Percentiles rank a stretch among this genome's conserved stretches.
Evolutionary conservation across 345 rosid species (phyloP).

Genomic region (Lumnitzera littorea): DNA sequence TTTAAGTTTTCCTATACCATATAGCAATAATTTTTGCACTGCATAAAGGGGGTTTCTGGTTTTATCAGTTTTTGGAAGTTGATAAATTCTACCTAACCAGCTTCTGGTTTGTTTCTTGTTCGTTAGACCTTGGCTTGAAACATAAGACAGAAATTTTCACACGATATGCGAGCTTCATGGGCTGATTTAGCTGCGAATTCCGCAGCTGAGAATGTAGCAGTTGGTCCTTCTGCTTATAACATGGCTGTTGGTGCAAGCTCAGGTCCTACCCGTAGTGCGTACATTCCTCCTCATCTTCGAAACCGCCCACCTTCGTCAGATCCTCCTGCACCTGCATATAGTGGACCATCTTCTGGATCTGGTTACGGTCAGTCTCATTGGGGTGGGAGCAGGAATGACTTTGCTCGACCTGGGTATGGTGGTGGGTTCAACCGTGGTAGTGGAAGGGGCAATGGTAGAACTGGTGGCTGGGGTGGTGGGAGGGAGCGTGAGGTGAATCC

Average conservation of each 20-base stretch:
- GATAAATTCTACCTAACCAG: too few species aligned
- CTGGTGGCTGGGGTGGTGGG: conserved; percentile 80
- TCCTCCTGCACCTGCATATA: conserved; percentile 39
- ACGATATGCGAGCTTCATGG: conserved; percentile 78
- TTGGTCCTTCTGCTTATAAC: conserved; percentile 17
- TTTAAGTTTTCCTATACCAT: too few species aligned
- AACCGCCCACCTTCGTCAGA: conserved; percentile 46
- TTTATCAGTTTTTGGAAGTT: too few species aligned
- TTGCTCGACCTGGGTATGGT: conserved; percentile 21
- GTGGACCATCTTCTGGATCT: conserved; percentile 27
- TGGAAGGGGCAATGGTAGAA: conserved; percentile 45
- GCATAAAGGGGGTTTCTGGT: too few species aligned
- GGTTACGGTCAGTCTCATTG: conserved; percentile 47
- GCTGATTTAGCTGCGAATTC: conserved; percentile 91
- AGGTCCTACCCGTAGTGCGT: conserved; percentile 38
- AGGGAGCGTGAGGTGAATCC: conserved; percentile 87
- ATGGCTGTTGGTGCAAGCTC: conserved; percentile 28
- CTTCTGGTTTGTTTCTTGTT: too few species aligned
- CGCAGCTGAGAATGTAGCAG: conserved; percentile 43
- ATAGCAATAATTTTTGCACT: too few species aligned
- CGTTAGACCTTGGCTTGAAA: too few species aligned
- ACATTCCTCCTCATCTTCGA: conserved; percentile 88
- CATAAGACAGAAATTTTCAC: conserved; percentile 16
- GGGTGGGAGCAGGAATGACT: conserved; percentile 47
- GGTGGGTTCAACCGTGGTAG: conserved; percentile 18